phyloP scores from a whole-genome alignment of 2,329 filamentous ascomycete genomes.

The Epichloe scottii region DNA sequence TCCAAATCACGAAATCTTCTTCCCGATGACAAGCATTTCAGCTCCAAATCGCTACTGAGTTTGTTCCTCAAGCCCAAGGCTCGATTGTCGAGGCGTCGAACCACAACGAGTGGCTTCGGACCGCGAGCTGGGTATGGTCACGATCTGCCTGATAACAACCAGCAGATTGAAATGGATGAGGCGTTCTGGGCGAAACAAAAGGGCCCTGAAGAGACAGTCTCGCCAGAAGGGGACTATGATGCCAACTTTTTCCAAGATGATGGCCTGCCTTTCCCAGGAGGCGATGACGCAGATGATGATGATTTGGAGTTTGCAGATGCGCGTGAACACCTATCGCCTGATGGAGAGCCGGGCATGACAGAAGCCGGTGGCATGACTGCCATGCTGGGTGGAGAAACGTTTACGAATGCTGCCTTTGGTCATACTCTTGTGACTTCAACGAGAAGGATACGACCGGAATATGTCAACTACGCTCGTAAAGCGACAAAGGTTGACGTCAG shows the following conservation, averaged over 20 bases:
- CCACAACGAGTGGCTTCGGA: constrained; percentile 30
- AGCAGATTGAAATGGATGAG: constrained; percentile 77
- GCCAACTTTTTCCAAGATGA: constrained; percentile 97
- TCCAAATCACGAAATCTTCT: constrained; percentile 86
- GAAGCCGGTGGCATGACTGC: constrained; percentile 36
- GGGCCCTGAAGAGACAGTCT: constrained; percentile 45
- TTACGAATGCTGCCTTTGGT: constrained; percentile 43
- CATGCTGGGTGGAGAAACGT: constrained; percentile 37
- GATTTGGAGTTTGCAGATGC: constrained; percentile 69
- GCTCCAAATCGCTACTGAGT: constrained; percentile 76
- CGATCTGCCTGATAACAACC: constrained; percentile 35
- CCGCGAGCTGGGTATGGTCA: constrained; percentile 31
- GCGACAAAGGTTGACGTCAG: constrained; percentile 62
- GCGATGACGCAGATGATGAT: constrained; percentile 49
- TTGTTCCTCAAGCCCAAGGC: constrained; percentile 94
- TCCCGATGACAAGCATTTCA: constrained; percentile 97
- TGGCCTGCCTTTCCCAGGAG: constrained; percentile 54
- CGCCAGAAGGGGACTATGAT: constrained; percentile 71
- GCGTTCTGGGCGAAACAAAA: constrained; percentile 83
- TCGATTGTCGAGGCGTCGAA: constrained; percentile 56
- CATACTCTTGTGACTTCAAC: constrained; percentile 55
- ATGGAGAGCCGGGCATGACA: constrained; percentile 34
- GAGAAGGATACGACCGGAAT: constrained; percentile 50
- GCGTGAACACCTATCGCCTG: constrained; percentile 64
- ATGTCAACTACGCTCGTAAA: constrained; percentile 57